Base-by-base conservation (phyloP, 2,329 filamentous ascomycete genomes). In the Aspergillus aculeatus region DNA sequence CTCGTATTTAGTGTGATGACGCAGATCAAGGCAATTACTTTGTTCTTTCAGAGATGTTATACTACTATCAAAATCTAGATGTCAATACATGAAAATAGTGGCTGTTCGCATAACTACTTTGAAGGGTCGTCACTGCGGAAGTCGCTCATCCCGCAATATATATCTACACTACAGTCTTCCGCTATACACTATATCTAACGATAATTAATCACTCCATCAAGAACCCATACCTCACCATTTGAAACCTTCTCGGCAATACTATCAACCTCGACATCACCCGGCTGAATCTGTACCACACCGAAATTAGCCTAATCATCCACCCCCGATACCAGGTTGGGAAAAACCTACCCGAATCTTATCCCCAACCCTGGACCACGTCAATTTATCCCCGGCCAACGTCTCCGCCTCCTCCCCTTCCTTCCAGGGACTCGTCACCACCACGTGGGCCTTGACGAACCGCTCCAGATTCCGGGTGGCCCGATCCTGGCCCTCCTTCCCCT, bases 181-280 rank as follows among this genome's bases (percentile, higher is more conserved):
- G 26, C 29, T n/a, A 19, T 32, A 55, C 1, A 16, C 32, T 5
- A 35, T 16, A 47, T 21, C 63, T 57, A 72, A 48, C 61, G 66
- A 41, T 84, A 85, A 60, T 85, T 85, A 60, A 89, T 69, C 24
- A 88, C 84, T 4, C 81, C 82, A 65, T 85, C 85, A 61, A 91
- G 71, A 41, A 93, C 83, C 91, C 91, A 96, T 66, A 98, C 83
- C 77, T 98, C 90, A 4, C 95, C 95, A 73, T 98, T 99, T 3
- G 86, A 84, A 19, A 96, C 93, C 61, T 86, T 84, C 66, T 88
- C 89, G 2, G 88, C 89, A 54, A 96, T 82, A 59, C 81, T 86
- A 47, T 87, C 84, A 14, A 98, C 89, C 73, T 93, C 87, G 48
- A 97, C 85, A 64, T 86, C 83, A 5, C 89, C 89, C 0, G 94